These are phyloP conservation scores for Hordeum vulgare DNA, from an alignment of 176 grass and related monocot species.

Conservation along the genomic window MorexV3_pseudomolecules_assembly NC_058521.1:547154068-547154567, in stretches of 20 bases:
- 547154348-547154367: constrained; percentile 97
- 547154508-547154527: background rate
- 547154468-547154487: constrained; percentile 15
- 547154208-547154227: constrained; percentile 84
- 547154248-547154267: constrained; percentile 91
- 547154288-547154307: constrained; percentile 89
- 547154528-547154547: constrained; percentile 22
- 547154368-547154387: constrained; percentile 94
- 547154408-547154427: constrained; percentile 94
- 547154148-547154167: constrained; percentile 98
- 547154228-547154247: constrained; percentile 90
- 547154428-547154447: constrained; percentile 73
- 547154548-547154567: background rate
- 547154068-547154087: background rate
- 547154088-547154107: background rate
- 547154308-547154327: constrained; percentile 88
- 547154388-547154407: constrained; percentile 75
- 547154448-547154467: constrained; percentile 11
- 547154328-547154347: constrained; percentile 91
- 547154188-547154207: constrained; percentile 91
- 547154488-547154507: background rate
- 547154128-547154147: background rate
- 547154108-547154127: background rate
- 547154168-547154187: constrained; percentile 97
- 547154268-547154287: constrained; percentile 76